phyloP scores from a whole-genome alignment of 2,329 filamentous ascomycete species.

The Hypoxylon sp. region DNA sequence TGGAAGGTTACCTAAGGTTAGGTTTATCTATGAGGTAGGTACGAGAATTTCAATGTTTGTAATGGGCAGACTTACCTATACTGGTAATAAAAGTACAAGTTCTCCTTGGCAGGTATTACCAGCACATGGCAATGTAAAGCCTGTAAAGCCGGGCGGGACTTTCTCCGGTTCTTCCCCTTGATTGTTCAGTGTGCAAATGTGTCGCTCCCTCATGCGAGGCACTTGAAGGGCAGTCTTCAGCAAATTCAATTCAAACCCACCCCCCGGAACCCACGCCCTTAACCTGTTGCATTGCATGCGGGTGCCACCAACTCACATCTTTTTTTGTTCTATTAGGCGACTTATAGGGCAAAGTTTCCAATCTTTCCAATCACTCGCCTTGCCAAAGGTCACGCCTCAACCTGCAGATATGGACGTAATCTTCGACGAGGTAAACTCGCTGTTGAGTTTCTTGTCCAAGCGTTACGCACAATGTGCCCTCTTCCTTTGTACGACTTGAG shows the following conservation, averaged over 20 bases:
- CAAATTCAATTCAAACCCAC: conserved; percentile 27
- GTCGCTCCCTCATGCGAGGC: conserved; percentile 3
- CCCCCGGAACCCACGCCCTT: conserved; percentile 35
- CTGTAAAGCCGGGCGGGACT: conserved; percentile 25
- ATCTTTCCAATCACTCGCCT: conserved; percentile 30
- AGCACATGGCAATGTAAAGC: conserved; percentile 15
- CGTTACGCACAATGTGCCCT: conserved; percentile 26
- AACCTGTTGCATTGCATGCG: conserved; percentile 40
- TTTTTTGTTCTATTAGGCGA: conserved; percentile 16
- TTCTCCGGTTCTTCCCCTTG: conserved; percentile 25
- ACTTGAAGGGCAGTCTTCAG: conserved; percentile 16
- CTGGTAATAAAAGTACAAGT: conserved; percentile 13
- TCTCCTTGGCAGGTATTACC: conserved; percentile 34
- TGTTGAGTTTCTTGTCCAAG: conserved; percentile 28
- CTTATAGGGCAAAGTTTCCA: conserved; percentile 21
- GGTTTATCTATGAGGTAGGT: too few relatives aligned
- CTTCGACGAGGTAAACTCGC: conserved; percentile 18
- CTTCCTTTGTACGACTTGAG: conserved; percentile 32
- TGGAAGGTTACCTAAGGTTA: not conserved
- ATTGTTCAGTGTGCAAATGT: not conserved
- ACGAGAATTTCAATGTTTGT: not conserved
- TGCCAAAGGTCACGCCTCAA: conserved; percentile 28
- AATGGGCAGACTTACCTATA: conserved; percentile 24
- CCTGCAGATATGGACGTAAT: conserved; percentile 35
- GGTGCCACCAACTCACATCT: conserved; percentile 38